Conservation (phyloP, 352 stramenopile species). For the Pythium sukuiense region DNA sequence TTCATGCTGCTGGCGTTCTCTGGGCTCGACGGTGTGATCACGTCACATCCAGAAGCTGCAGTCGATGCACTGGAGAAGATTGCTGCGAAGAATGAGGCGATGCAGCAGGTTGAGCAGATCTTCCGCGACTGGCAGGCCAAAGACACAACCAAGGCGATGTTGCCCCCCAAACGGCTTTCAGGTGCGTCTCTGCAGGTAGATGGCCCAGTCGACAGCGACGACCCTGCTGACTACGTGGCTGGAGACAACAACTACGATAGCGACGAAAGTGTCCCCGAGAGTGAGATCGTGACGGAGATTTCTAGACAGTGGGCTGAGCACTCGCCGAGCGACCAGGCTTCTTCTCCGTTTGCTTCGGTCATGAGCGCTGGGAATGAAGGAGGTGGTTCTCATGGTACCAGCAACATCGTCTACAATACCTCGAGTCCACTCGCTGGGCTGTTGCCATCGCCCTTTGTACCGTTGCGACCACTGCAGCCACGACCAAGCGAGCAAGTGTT, state of each 20-base stretch:
- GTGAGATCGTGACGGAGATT: conserved; percentile 31
- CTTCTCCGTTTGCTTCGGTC: neutral
- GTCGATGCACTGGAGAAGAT: conserved; percentile 33
- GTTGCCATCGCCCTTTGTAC: neutral
- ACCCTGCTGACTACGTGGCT: conserved; percentile 32
- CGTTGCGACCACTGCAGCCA: neutral
- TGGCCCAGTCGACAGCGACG: conserved; percentile 7
- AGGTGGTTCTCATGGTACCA: neutral
- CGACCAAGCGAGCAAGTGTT: conserved; percentile 3
- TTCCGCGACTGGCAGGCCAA: conserved; percentile 41
- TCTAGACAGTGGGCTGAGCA: conserved; percentile 33
- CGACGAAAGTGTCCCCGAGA: conserved; percentile 24
- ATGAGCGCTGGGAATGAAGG: neutral
- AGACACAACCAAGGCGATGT: conserved; percentile 13
- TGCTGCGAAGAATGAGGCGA: conserved; percentile 27
- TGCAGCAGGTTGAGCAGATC: conserved; percentile 36
- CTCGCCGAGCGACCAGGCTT: neutral
- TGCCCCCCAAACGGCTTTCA: conserved; percentile 3
- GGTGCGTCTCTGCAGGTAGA: neutral
- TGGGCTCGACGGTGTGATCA: conserved; percentile 39
- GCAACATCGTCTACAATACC: neutral
- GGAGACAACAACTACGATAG: conserved; percentile 17
- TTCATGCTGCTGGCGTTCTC: conserved; percentile 38
- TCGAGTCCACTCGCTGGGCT: neutral
- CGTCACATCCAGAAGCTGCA: conserved; percentile 26